Percentiles rank a stretch among this genome's conserved stretches.
Evolutionary conservation across 1,284 basidiomycete species (phyloP).

Genomic region (Laetiporus sulphureus): DNA sequence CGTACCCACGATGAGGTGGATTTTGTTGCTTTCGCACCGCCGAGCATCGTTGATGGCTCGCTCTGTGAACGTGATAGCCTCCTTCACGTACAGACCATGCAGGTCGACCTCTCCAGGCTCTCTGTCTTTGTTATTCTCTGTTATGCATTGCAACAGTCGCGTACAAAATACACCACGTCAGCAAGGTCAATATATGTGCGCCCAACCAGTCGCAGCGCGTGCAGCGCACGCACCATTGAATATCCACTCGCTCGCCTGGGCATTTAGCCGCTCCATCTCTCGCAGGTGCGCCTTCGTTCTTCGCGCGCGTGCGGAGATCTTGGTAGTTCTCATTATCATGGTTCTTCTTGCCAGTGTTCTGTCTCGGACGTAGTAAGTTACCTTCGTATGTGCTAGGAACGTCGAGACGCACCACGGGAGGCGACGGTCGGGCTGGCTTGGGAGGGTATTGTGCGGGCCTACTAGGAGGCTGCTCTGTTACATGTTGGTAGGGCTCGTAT

Average conservation of each 20-base stretch:
- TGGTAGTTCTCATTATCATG: conserved; percentile 67
- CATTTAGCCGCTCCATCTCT: conserved; percentile 79
- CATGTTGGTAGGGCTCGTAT: too few relatives aligned
- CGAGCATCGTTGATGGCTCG: conserved; percentile 65
- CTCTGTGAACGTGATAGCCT: conserved; percentile 75
- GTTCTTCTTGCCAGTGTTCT: conserved; percentile 63
- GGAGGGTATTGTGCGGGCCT: too few relatives aligned
- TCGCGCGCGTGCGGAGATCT: conserved; percentile 65
- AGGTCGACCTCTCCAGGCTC: conserved; percentile 77
- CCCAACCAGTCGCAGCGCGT: background rate
- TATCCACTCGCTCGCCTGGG: conserved; percentile 87
- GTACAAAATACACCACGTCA: too few relatives aligned
- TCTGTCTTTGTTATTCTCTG: conserved; percentile 84
- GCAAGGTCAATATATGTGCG: too few relatives aligned
- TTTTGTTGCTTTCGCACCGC: conserved; percentile 53
- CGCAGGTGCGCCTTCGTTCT: conserved; percentile 71
- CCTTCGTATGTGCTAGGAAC: too few relatives aligned
- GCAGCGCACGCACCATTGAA: conserved; percentile 57
- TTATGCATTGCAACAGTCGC: too few relatives aligned
- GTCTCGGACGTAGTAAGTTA: too few relatives aligned
- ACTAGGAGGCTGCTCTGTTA: too few relatives aligned
- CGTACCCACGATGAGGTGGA: conserved; percentile 84
- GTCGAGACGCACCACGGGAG: too few relatives aligned
- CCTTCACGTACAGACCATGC: conserved; percentile 91
- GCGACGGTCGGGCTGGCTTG: too few relatives aligned